These are phyloP conservation scores for Pichia manshurica DNA, from an alignment of 805 yeast species.

Conservation along the genomic window DNA sequence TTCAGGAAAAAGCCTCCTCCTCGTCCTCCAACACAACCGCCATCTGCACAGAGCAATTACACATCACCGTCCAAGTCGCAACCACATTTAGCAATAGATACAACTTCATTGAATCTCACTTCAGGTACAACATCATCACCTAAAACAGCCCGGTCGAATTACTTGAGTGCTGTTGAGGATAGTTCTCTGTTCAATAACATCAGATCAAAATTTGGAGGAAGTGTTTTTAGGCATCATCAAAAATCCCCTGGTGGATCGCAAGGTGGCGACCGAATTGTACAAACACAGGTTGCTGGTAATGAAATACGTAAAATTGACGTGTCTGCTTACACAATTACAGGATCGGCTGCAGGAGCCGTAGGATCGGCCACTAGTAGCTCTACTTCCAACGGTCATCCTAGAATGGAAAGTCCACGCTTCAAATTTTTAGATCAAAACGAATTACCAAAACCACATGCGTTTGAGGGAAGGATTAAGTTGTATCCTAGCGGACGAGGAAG, in stretches of 20 bases:
- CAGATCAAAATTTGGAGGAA: slow-evolving; percentile 14
- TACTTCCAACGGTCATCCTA: slow-evolving; percentile 26
- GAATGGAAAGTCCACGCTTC: slow-evolving; percentile 70
- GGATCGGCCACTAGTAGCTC: neutral
- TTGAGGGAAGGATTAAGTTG: slow-evolving; percentile 63
- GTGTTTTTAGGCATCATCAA: slow-evolving; percentile 8
- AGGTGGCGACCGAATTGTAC: slow-evolving; percentile 26
- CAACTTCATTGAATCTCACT: slow-evolving; percentile 21
- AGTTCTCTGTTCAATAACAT: slow-evolving; percentile 8
- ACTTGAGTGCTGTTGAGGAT: slow-evolving; percentile 8
- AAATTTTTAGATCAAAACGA: slow-evolving; percentile 60
- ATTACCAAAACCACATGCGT: slow-evolving; percentile 83
- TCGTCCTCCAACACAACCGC: slow-evolving; percentile 30
- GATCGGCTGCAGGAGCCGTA: slow-evolving; percentile 22
- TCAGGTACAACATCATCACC: slow-evolving; percentile 4
- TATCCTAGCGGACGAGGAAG: slow-evolving; percentile 96
- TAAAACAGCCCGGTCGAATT: slow-evolving; percentile 8
- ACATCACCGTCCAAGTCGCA: slow-evolving; percentile 6
- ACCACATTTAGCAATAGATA: slow-evolving; percentile 14
- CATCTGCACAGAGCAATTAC: slow-evolving; percentile 1
- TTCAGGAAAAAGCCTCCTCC: slow-evolving; percentile 25
- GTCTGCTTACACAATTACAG: slow-evolving; percentile 58
- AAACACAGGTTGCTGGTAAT: slow-evolving; percentile 43
- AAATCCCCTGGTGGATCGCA: slow-evolving; percentile 8
- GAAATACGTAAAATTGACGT: slow-evolving; percentile 57